Evolutionary conservation across 2,329 filamentous ascomycete species (phyloP), one percentile per base, ranked within the genome.

Genomic region (Periconia sp.): DNA sequence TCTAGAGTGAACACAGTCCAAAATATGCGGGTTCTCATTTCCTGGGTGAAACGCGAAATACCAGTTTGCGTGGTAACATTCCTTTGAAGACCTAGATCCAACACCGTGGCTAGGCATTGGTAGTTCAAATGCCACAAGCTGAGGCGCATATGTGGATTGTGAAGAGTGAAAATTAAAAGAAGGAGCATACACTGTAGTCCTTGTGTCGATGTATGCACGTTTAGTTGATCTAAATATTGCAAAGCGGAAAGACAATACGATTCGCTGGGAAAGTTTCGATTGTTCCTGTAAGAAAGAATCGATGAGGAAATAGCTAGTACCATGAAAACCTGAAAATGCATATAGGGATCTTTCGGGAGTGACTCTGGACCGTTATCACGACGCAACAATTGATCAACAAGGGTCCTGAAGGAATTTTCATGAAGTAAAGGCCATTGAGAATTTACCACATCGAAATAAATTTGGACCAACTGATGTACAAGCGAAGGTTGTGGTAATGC

Each of bases 61-160:
- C 71, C 78, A 0, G 69, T 66, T 0, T 73, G 73, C 0, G 72
- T 69, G 1, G 74, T 77, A 7, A 82, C 74, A 47, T 81, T 75
- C 19, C 81, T 73, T 50, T 84, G 81, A 0, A 83, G 63, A 0
- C 81, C 81, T 1, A 83, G 60, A 43, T 83, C 81, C 2, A 83
- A 66, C 0, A 82, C 66, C 0, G 77, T 72, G 1, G 81, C 80
- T 10, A 83, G 70, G 40, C 80, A 82, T 54, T 83, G 81, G 49
- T 83, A 83, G 49, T 83, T 82, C 1, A 83, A 65, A 49, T 81
- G 80, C 82, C 81, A 84, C 0, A 81, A 69, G 51, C 81, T 83
- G 3, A 83, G 60, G 0, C 74, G 69, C 47, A 80, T 76, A 1
- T 74, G 77, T 0, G 81, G 77, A 54, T 76, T 82, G 35, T 82